Base-by-base conservation (phyloP, 148 eudicot genomes). In the Selenicereus undatus region DNA sequence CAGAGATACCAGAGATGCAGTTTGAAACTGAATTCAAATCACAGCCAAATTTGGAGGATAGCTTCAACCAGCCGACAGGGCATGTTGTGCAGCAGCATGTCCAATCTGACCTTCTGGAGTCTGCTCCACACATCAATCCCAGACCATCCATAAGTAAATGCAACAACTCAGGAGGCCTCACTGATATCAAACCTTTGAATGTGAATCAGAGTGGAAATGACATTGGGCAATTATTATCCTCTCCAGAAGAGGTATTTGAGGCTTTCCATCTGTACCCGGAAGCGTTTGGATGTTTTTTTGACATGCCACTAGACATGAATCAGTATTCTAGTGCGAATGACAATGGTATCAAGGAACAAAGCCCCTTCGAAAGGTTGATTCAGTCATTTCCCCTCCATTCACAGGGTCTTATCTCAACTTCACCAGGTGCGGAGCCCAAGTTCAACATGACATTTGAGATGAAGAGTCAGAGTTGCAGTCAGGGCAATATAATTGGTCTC, bases 1-100 rank as follows among this genome's bases (percentile, higher is more conserved):
- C 80, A 75, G 87, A 87, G 76, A 80, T 78, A 64, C 85, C 88
- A 35, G 86, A 91, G 54, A 81, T 77, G 70, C 93, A 90, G 76
- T 85, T 85, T 71, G 89, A 88, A 78, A 79, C 80, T 62, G 92
- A 89, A 64, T 81, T 71, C 27, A 87, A 89, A 60, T 74, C 84
- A 60, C 83, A 81, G 29, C 77, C 83, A 71, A 85, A 81, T 50
- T 52, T 77, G 48, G 85, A 82, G 52, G 76, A 76, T 48, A 68
- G 82, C 69, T 87, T 88, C 89, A 84, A 80, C 84, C 82, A 83
- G 56, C 79, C 83, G 26, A 64, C 81, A 27, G 36, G 76, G 64
- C 84, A 21, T 56, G 22, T 18, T 56, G 22, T 56, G 22, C 62
- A 56, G 21, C 62, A 56, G 62, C 62, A 56, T 27, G 62, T 78